Evolutionary conservation across 352 stramenopile genomes (phyloP).

Genomic region (Thraustotheca clavata): DNA sequence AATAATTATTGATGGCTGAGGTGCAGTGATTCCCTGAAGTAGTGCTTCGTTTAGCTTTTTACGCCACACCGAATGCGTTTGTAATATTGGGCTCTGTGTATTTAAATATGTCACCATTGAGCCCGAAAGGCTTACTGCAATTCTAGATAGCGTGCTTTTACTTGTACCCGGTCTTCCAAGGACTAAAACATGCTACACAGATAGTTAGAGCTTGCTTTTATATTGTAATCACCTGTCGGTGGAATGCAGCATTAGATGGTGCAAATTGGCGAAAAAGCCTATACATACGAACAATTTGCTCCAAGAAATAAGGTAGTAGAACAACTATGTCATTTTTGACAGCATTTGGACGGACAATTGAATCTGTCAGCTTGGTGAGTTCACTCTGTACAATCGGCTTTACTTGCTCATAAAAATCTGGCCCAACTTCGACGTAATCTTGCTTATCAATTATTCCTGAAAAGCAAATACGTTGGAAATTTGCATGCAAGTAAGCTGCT

Average conservation of each 20-base stretch:
- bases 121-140: constrained; percentile 50
- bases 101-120: constrained; percentile 29
- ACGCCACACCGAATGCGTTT: constrained; percentile 27
- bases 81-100: not conserved
- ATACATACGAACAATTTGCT: constrained; percentile 42
- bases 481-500: not conserved
- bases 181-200: constrained; percentile 38
- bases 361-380: constrained; percentile 10
- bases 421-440: constrained; percentile 5
- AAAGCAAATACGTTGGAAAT: constrained; percentile 11
- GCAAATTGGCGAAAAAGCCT: constrained; percentile 34
- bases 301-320: constrained; percentile 33
- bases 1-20: constrained; percentile 42
- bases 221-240: not conserved
- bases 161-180: constrained; percentile 39
- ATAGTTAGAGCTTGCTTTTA: constrained; percentile 19
- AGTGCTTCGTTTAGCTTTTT: constrained; percentile 32
- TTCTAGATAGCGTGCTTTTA: constrained; percentile 38
- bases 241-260: not conserved
- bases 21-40: constrained; percentile 30
- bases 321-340: constrained; percentile 24
- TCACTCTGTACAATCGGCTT: not conserved
- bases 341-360: not conserved
- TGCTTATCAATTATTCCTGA: not conserved
- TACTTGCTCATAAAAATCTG: not conserved